Evolutionary conservation across 2,329 filamentous ascomycete genomes (phyloP).

Genomic region (Lecanoromycetidae sp.): DNA sequence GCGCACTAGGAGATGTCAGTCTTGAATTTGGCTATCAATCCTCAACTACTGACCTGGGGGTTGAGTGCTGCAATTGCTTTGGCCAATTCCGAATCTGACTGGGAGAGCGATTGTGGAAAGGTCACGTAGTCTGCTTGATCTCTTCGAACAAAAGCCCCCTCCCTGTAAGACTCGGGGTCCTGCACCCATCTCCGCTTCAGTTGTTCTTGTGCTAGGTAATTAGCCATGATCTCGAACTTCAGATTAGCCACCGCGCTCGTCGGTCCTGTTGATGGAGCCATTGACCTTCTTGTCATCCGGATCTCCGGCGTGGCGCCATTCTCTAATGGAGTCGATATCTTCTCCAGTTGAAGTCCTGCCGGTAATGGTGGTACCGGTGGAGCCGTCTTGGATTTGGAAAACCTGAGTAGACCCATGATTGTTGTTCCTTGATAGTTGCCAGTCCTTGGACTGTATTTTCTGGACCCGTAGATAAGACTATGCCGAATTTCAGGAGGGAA

Average conservation of each 20-base stretch:
- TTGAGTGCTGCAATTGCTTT: constrained; percentile 56
- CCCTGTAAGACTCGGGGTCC: constrained; percentile 53
- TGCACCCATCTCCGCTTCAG: constrained; percentile 63
- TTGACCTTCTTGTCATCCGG: constrained; percentile 42
- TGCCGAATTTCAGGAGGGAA: too few species aligned
- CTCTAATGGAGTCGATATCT: constrained; percentile 23
- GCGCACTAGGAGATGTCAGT: too few species aligned
- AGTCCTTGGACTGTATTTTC: not conserved
- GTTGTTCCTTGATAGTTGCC: not conserved
- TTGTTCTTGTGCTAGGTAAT: constrained; percentile 70
- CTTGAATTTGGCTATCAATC: too few species aligned
- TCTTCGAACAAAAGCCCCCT: constrained; percentile 63
- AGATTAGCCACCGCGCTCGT: constrained; percentile 3
- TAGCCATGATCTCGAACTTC: constrained; percentile 59
- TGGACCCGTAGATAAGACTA: too few species aligned
- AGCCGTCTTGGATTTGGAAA: not conserved
- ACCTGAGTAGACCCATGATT: not conserved
- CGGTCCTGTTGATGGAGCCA: constrained; percentile 32
- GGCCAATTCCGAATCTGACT: constrained; percentile 51
- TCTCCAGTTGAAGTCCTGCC: constrained; percentile 25
- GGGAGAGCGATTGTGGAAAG: constrained; percentile 53
- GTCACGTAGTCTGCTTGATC: constrained; percentile 57
- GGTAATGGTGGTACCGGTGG: not conserved
- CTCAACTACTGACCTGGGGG: constrained; percentile 45
- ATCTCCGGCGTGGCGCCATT: constrained; percentile 27